A percentile compares a stretch with the other conserved stretches of the same genome.
Conservation (phyloP, 176 grass and related monocot species). For the Triticum dicoccoides region DNA sequence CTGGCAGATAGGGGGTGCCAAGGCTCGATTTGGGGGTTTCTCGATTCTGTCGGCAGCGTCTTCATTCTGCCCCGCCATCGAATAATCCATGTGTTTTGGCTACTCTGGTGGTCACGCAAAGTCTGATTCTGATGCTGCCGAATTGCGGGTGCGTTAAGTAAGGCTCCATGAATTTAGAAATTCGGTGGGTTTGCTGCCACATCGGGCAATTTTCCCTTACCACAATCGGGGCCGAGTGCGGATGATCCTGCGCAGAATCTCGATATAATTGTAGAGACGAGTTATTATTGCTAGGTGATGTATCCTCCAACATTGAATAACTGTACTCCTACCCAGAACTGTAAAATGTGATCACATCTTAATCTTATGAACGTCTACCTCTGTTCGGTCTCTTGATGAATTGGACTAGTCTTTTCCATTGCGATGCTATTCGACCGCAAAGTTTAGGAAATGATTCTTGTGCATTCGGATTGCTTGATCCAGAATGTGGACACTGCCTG, state of each 20-base stretch:
- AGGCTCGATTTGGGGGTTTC: not conserved
- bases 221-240: not conserved
- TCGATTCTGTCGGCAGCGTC: not conserved
- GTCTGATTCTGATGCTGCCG: not conserved
- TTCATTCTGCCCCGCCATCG: not conserved
- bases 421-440: not conserved
- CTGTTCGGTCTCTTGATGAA: not conserved
- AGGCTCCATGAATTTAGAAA: not conserved
- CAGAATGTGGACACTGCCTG: conserved; percentile 91
- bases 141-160: not conserved
- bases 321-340: conserved; percentile 16
- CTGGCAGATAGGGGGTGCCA: not conserved
- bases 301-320: not conserved
- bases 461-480: not conserved
- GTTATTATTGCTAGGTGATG: not conserved
- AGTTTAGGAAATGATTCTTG: conserved; percentile 10
- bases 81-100: not conserved
- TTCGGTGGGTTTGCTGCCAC: not conserved
- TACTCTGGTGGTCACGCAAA: not conserved
- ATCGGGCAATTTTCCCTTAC: not conserved
- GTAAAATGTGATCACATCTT: not conserved
- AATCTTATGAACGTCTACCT: not conserved
- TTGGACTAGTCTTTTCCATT: not conserved
- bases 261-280: conserved; percentile 5
- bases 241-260: conserved; percentile 3